Percentiles rank a stretch among this genome's conserved stretches.
phyloP scores from a whole-genome alignment of 2,329 filamentous ascomycete genomes.

The Xylariaceae sp. region DNA sequence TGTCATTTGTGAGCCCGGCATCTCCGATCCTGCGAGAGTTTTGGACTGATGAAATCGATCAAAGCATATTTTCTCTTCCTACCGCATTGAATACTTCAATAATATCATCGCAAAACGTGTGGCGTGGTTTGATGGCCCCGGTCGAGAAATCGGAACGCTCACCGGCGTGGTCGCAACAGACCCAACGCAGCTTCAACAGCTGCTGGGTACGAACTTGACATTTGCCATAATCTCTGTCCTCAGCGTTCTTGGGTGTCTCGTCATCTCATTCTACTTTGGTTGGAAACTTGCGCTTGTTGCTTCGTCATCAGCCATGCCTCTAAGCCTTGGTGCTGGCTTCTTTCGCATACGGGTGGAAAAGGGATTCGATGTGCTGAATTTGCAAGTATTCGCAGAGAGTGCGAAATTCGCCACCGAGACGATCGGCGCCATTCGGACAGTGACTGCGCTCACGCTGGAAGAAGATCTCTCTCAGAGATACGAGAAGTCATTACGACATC shows the following conservation, averaged over 20 bases:
- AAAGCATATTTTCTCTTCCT: conserved; percentile 46
- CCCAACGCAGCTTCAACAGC: conserved; percentile 55
- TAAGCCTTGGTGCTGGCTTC: conserved; percentile 44
- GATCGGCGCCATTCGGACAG: conserved; percentile 69
- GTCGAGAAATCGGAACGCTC: conserved; percentile 56
- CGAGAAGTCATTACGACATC: conserved; percentile 50
- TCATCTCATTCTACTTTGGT: conserved; percentile 66
- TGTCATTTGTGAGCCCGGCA: conserved; percentile 36
- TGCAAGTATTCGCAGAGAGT: conserved; percentile 64
- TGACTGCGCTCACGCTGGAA: conserved; percentile 66
- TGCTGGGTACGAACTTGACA: conserved; percentile 60
- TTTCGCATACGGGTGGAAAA: conserved; percentile 30
- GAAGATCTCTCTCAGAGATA: conserved; percentile 61
- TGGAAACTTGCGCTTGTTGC: conserved; percentile 73
- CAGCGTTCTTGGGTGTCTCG: conserved; percentile 60
- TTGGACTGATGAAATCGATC: conserved; percentile 3
- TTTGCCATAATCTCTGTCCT: conserved; percentile 61
- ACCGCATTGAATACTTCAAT: conserved; percentile 57
- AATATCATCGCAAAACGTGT: conserved; percentile 55
- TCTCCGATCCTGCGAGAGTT: background rate
- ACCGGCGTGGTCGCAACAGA: conserved; percentile 53
- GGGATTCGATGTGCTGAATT: conserved; percentile 45
- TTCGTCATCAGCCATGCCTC: conserved; percentile 55
- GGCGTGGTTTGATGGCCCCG: conserved; percentile 57
- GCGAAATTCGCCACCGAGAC: conserved; percentile 72